Evolutionary conservation across 2,329 filamentous ascomycete species (phyloP).

Genomic region (Colletotrichum echinochloae): DNA sequence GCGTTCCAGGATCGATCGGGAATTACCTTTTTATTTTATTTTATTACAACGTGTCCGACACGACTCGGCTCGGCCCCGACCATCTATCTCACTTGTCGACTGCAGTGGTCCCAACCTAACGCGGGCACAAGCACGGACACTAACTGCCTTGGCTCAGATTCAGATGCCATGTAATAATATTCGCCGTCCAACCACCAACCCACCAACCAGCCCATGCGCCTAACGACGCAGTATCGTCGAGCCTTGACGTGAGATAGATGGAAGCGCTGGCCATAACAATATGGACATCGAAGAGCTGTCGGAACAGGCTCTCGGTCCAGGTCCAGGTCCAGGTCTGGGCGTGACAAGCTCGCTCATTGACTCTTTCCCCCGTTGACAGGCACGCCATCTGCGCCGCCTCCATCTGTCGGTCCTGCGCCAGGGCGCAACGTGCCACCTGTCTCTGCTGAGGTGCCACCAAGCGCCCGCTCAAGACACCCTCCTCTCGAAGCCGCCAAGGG

Average conservation of each 20-base stretch:
- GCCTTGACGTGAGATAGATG: neutral
- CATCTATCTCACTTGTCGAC: neutral
- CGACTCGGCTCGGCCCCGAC: neutral
- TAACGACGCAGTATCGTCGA: neutral
- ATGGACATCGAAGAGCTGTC: neutral
- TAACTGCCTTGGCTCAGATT: neutral
- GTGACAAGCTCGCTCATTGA: neutral
- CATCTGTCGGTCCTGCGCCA: slow-evolving; percentile 29
- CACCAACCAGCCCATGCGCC: neutral
- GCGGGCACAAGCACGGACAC: neutral
- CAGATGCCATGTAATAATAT: neutral
- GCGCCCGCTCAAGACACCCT: slow-evolving; percentile 16
- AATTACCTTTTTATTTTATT: neutral
- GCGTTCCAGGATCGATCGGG: neutral
- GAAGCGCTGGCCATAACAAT: neutral
- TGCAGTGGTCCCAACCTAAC: neutral
- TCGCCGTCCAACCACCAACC: neutral
- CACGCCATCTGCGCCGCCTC: slow-evolving; percentile 17
- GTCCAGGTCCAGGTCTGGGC: neutral
- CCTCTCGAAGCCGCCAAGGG: slow-evolving; percentile 23
- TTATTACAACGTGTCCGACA: no score
- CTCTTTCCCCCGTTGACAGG: slow-evolving; percentile 11
- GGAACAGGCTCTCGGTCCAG: neutral
- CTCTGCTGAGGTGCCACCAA: slow-evolving; percentile 24
- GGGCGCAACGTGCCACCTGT: slow-evolving; percentile 35